Evolutionary conservation across 306 rosid genomes (phyloP), one percentile per base, ranked within the genome.

Genomic region (Geum urbanum): DNA sequence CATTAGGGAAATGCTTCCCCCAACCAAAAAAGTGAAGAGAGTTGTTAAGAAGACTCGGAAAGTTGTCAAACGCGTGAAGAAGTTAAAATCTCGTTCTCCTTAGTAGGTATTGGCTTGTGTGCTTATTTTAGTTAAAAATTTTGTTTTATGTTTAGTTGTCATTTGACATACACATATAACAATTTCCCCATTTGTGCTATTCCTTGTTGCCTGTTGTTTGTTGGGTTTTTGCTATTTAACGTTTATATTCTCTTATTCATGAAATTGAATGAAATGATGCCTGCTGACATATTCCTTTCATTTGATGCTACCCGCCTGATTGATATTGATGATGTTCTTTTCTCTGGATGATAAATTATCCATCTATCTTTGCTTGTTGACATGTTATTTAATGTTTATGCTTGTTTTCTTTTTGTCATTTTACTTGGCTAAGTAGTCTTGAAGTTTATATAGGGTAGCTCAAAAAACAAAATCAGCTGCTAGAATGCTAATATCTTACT

Each of bases 51-150:
- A 77, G 86, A 81, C 78, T 40, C 79, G 96, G 84, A 91, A 85
- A 88, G 78, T 80, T 63, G 77, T 81, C 83, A 95, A 91, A 72
- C 91, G 95, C 62, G 27, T 81, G 73, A 94, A 77, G 87, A 94
- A 86, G 80, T 62, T 88, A 37, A 94, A 80, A 78, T 61, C 91
- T 50, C 82, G 78, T 46, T 16, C 75, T 4, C 7, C 56, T 4
- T 67, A 78, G 75, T 32, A 63, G 76, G 47, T 37, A 37, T 64
- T 49, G 11, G 44, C 41, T 72, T 32, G 14, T 7, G 4, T 41
- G 64, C 37, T 62, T 39, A 50, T 52, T 51, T 60, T 50, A 40
- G 61, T n/a, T 71, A 57, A 41, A 60, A 54, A 32, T 9, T 55
- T 53, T 52, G 40, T 40, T 45, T 27, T 41, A 19, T 59, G 52